Conservation (phyloP, 2,329 filamentous ascomycete species). For the Beauveria caledonica region DNA sequence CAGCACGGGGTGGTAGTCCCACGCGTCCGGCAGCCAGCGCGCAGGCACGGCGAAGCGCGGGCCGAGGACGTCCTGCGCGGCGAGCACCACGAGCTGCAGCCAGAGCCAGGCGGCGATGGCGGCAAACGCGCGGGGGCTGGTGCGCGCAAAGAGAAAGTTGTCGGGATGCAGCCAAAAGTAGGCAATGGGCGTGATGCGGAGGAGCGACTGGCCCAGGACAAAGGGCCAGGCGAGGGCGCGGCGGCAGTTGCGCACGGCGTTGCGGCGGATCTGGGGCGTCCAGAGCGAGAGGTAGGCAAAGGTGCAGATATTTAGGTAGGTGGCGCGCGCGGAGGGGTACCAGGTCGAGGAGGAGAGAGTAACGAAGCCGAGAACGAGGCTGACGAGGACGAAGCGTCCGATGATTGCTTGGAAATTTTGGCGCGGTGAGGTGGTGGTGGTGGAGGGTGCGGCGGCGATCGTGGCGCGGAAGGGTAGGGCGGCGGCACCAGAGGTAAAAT, state of each 20-base stretch:
- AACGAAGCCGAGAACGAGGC: conserved; percentile 48
- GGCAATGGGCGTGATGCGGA: conserved; percentile 70
- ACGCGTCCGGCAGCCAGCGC: conserved; percentile 63
- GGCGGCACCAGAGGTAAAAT: conserved; percentile 40
- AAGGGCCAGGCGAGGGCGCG: conserved; percentile 89
- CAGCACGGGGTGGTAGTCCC: conserved; percentile 91
- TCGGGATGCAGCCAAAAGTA: conserved; percentile 75
- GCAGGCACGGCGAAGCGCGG: conserved; percentile 77
- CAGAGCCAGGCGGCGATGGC: conserved; percentile 67
- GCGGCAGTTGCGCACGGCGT: conserved; percentile 82
- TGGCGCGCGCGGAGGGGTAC: conserved; percentile 45
- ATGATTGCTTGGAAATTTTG: conserved; percentile 47
- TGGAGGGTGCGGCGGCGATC: conserved; percentile 18
- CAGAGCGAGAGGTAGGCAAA: conserved; percentile 83
- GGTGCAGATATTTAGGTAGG: conserved; percentile 55
- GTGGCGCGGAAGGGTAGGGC: conserved; percentile 25
- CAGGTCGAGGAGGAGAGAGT: conserved; percentile 53
- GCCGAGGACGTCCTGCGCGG: conserved; percentile 74
- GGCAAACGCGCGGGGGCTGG: conserved; percentile 57
- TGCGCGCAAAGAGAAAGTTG: conserved; percentile 73
- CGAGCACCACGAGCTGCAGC: conserved; percentile 74
- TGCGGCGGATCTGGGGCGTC: conserved; percentile 86
- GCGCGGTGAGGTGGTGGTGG: conserved; percentile 19
- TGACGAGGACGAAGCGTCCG: conserved; percentile 47
- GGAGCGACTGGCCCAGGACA: conserved; percentile 70